Evolutionary conservation across 495 filamentous ascomycete genomes (phyloP).

Genomic region (Penicillium goetzii): DNA sequence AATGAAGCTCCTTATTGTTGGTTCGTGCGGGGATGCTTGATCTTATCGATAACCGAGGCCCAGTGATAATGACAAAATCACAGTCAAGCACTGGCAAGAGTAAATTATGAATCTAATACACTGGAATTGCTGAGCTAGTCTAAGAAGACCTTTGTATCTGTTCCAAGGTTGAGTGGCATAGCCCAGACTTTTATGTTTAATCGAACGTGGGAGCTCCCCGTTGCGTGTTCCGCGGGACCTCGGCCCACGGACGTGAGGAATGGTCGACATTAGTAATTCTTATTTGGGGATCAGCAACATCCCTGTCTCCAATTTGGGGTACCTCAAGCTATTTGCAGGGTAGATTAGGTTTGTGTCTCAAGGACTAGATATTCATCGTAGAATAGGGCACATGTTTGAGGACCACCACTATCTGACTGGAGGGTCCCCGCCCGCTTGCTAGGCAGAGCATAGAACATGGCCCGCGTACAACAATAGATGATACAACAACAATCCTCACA

Average conservation of each 20-base stretch:
- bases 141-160: background rate
- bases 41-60: conserved; percentile 30
- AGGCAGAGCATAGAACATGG: background rate
- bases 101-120: background rate
- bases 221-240: conserved; percentile 7
- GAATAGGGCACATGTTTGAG: background rate
- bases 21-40: conserved; percentile 19
- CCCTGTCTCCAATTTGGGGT: conserved; percentile 17
- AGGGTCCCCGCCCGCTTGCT: background rate
- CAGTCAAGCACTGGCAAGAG: background rate
- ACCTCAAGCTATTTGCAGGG: background rate
- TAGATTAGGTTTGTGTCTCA: too few relatives aligned
- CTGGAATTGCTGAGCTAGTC: background rate
- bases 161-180: background rate
- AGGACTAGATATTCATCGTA: conserved; percentile 3
- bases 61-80: conserved; percentile 6
- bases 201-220: background rate
- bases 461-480: too few relatives aligned
- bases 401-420: background rate
- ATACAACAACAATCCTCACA: too few relatives aligned
- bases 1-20: conserved; percentile 5
- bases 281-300: conserved; percentile 1
- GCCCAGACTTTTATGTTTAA: conserved; percentile 1
- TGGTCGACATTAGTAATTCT: conserved; percentile 17
- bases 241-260: conserved; percentile 11